A percentile compares a stretch with the other conserved stretches of the same genome.
Conservation (phyloP, 352 stramenopile genomes). For the Phytophthora pistaciae region DNA sequence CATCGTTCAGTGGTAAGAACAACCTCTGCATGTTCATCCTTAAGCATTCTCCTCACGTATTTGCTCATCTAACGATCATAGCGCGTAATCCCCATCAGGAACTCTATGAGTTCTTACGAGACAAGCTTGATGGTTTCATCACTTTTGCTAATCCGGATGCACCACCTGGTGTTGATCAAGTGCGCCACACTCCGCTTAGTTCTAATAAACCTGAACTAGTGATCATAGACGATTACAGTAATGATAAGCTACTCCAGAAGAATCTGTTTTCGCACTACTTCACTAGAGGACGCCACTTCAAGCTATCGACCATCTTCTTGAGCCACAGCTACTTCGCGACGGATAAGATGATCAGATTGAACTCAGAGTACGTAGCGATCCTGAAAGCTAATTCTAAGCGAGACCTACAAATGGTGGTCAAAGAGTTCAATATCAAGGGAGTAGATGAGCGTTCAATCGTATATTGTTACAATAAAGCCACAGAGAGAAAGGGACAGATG, state of each 20-base stretch:
- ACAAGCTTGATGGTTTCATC: slow-evolving; percentile 3
- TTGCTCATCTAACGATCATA: too few species aligned
- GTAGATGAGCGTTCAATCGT: too few species aligned
- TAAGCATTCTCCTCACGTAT: too few species aligned
- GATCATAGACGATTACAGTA: slow-evolving; percentile 31
- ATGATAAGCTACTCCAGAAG: slow-evolving; percentile 22
- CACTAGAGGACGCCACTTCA: not conserved
- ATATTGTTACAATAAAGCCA: slow-evolving; percentile 9
- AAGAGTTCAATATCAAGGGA: not conserved
- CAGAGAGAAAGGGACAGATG: slow-evolving; percentile 8
- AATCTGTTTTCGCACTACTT: slow-evolving; percentile 9
- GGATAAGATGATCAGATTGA: too few species aligned
- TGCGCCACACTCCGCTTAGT: slow-evolving; percentile 11
- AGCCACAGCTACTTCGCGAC: too few species aligned
- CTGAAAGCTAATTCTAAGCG: too few species aligned
- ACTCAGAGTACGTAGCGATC: too few species aligned
- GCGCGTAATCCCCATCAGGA: too few species aligned
- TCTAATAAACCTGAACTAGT: slow-evolving; percentile 26
- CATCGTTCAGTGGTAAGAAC: slow-evolving; percentile 4
- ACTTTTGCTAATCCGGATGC: slow-evolving; percentile 17
- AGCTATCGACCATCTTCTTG: too few species aligned
- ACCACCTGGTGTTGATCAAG: slow-evolving; percentile 13
- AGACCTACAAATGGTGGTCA: slow-evolving; percentile 14
- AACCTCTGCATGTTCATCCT: not conserved
- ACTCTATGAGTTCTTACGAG: too few species aligned